These are phyloP conservation scores for Penicillium paradoxum DNA, from an alignment of 495 filamentous ascomycete species.

Conservation along the genomic window DNA sequence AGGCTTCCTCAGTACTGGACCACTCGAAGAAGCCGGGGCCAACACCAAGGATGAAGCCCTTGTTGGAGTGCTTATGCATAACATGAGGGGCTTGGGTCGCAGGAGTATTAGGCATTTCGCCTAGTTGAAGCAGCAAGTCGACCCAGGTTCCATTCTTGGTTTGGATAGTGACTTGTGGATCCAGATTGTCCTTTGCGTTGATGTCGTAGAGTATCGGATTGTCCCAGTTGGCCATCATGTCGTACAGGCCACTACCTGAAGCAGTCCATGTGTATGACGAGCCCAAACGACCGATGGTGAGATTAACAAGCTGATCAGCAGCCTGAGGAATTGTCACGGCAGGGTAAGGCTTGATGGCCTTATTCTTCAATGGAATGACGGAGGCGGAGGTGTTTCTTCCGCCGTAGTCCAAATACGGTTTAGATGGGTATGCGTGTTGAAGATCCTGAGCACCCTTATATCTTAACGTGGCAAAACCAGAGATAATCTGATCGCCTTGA, in stretches of 20 bases:
- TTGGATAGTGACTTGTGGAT: conserved; percentile 34
- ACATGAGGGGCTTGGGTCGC: conserved; percentile 41
- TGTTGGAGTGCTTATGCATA: conserved; percentile 55
- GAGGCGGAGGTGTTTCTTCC: conserved; percentile 29
- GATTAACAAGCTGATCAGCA: conserved; percentile 37
- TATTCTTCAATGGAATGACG: conserved; percentile 31
- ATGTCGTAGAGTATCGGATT: conserved; percentile 41
- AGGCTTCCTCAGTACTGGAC: conserved; percentile 40
- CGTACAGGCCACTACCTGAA: conserved; percentile 26
- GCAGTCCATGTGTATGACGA: conserved; percentile 40
- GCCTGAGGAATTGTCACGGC: conserved; percentile 23
- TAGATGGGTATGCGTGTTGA: conserved; percentile 13
- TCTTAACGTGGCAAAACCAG: conserved; percentile 26
- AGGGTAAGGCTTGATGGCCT: conserved; percentile 32
- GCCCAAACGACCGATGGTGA: conserved; percentile 32
- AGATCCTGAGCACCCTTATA: conserved; percentile 31
- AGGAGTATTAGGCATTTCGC: conserved; percentile 10
- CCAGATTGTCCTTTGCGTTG: conserved; percentile 18
- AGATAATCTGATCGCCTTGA: conserved; percentile 34
- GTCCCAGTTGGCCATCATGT: conserved; percentile 21
- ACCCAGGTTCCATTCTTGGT: conserved; percentile 50
- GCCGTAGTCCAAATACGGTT: conserved; percentile 38
- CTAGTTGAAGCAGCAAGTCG: conserved; percentile 44
- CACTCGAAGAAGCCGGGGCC: conserved; percentile 42
- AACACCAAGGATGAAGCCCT: conserved; percentile 43